Evolutionary conservation across 202 grass and related monocot species (phyloP).

Genomic region (Setaria italica): DNA sequence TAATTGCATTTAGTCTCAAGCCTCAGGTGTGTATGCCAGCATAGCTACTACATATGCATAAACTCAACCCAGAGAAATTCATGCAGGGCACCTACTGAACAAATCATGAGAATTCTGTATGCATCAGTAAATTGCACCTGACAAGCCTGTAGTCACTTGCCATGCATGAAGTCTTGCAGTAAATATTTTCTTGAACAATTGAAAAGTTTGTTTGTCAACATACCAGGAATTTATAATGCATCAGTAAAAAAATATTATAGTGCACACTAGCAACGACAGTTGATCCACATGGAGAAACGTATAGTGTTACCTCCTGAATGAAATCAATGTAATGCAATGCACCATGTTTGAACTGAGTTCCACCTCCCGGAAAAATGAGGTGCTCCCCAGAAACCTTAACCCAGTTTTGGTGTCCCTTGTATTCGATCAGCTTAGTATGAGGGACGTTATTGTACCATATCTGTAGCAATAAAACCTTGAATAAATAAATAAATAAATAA

Average conservation of each 20-base stretch:
- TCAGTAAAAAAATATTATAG: background rate
- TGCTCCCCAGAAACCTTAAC: constrained; percentile 80
- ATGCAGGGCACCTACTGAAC: background rate
- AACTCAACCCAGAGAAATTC: background rate
- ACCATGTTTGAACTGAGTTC: constrained; percentile 89
- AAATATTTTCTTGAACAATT: background rate
- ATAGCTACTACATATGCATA: background rate
- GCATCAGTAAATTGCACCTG: no score
- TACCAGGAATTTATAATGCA: background rate
- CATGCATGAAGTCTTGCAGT: background rate
- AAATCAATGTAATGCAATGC: constrained; percentile 86
- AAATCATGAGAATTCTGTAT: constrained; percentile 1
- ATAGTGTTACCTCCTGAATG: constrained; percentile 66
- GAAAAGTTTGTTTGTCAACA: background rate
- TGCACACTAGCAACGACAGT: background rate
- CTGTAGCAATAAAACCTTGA: constrained; percentile 43
- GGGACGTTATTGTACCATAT: constrained; percentile 97
- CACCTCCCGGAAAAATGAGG: constrained; percentile 76
- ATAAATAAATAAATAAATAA: constrained; percentile 51
- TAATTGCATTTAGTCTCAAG: background rate
- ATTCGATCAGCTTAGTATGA: constrained; percentile 75
- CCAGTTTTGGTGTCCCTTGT: constrained; percentile 97
- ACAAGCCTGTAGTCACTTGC: background rate
- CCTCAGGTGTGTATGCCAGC: background rate
- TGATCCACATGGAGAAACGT: background rate